Percentiles rank a stretch among this genome's conserved stretches.
These are phyloP conservation scores for Hypoxylon cercidicola DNA, from an alignment of 495 filamentous ascomycete genomes.

Conservation along the genomic window DNA sequence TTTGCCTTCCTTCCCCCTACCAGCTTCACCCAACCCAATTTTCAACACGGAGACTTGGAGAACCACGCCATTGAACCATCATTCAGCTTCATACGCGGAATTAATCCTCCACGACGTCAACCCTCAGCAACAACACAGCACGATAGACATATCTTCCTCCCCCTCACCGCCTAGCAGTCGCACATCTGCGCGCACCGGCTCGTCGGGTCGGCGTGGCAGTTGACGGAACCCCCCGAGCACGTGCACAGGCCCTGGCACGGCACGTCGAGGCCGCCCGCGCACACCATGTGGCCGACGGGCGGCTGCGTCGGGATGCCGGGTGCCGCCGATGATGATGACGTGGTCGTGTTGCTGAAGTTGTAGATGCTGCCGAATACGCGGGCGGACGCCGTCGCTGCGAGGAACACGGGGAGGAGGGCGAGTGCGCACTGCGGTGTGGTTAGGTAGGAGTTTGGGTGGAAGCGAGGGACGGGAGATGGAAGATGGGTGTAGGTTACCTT, in stretches of 20 bases:
- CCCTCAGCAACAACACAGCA: too few species aligned
- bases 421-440: slow-evolving; percentile 12
- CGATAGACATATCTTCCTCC: too few species aligned
- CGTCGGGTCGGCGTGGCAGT: slow-evolving; percentile 41
- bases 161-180: slow-evolving; percentile 12
- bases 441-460: not conserved
- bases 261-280: slow-evolving; percentile 33
- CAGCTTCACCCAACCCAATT: too few species aligned
- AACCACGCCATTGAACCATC: too few species aligned
- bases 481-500: not conserved
- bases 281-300: slow-evolving; percentile 26
- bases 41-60: too few species aligned
- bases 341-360: not conserved
- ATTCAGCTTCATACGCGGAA: too few species aligned
- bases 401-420: slow-evolving; percentile 4
- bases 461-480: not conserved
- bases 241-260: slow-evolving; percentile 36
- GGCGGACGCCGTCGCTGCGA: not conserved
- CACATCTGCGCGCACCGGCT: slow-evolving; percentile 42
- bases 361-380: not conserved
- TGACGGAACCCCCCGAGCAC: slow-evolving; percentile 24
- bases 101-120: too few species aligned
- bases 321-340: not conserved
- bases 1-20: too few species aligned
- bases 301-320: slow-evolving; percentile 3